Conservation (phyloP, 108 stramenopile genomes). For the Tribonema minus region DNA sequence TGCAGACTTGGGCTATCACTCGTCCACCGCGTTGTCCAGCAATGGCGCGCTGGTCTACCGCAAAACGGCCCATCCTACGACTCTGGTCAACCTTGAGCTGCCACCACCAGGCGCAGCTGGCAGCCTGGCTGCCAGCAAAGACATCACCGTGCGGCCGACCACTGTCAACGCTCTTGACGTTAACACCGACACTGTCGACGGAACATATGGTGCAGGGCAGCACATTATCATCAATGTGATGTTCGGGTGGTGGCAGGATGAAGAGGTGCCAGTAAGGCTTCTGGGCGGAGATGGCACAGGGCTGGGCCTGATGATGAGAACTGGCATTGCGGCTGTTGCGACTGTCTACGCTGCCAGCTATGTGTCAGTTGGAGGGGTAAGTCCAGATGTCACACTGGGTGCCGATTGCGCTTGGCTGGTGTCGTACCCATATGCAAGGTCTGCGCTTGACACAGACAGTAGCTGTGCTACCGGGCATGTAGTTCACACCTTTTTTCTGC, state of each 20-base stretch:
- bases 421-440: too few species aligned
- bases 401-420: too few species aligned
- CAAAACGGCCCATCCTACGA: not conserved
- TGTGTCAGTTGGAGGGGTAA: too few species aligned
- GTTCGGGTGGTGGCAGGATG: constrained; percentile 43
- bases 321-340: too few species aligned
- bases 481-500: too few species aligned
- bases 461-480: too few species aligned
- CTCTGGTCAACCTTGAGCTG: not conserved
- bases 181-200: constrained; percentile 15
- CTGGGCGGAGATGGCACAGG: not conserved
- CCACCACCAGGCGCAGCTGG: constrained; percentile 16
- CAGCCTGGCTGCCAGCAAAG: constrained; percentile 17
- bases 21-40: not conserved
- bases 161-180: constrained; percentile 27
- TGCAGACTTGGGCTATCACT: not conserved
- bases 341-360: too few species aligned
- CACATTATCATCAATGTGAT: constrained; percentile 27
- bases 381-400: too few species aligned
- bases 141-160: constrained; percentile 27
- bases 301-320: not conserved
- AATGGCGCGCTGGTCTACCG: not conserved
- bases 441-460: too few species aligned
- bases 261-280: constrained; percentile 11
- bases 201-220: constrained; percentile 24